A percentile compares a stretch with the other conserved stretches of the same genome.
phyloP scores from a whole-genome alignment of 1,284 basidiomycete species.

The Ceratobasidium theobromae region DNA sequence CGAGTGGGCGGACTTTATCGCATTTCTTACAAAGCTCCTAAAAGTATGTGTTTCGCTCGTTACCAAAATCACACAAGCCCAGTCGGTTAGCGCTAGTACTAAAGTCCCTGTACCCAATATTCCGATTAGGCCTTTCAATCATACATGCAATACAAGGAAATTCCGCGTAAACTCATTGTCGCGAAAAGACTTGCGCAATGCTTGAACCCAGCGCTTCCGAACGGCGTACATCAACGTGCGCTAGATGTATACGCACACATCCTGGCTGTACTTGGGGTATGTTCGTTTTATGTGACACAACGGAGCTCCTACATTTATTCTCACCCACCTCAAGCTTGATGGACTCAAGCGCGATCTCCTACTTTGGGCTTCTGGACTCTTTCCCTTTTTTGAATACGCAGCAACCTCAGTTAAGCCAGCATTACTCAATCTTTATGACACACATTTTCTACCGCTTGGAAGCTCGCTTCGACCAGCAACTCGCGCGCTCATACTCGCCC shows the following conservation, averaged over 20 bases:
- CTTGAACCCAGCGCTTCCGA: constrained; percentile 93
- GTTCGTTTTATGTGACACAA: constrained; percentile 41
- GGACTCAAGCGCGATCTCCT: constrained; percentile 86
- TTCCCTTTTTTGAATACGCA: constrained; percentile 98
- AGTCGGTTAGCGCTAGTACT: background rate
- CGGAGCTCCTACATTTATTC: background rate
- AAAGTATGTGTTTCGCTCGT: constrained; percentile 76
- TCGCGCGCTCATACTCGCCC: constrained; percentile 90
- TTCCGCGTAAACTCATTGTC: constrained; percentile 92
- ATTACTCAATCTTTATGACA: constrained; percentile 84
- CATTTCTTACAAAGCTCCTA: constrained; percentile 91
- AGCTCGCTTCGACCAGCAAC: constrained; percentile 81
- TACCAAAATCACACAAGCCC: background rate
- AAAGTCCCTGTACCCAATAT: background rate
- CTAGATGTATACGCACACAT: constrained; percentile 95
- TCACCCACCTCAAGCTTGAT: constrained; percentile 61
- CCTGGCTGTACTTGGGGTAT: constrained; percentile 82
- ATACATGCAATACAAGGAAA: constrained; percentile 89
- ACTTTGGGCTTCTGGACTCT: constrained; percentile 94
- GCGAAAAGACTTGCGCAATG: constrained; percentile 96
- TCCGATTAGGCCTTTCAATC: constrained; percentile 79
- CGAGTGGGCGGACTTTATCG: constrained; percentile 99
- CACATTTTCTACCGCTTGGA: constrained; percentile 87
- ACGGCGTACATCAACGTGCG: constrained; percentile 94
- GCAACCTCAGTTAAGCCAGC: constrained; percentile 92